Evolutionary conservation across 2,329 filamentous ascomycete species (phyloP), one percentile per base, ranked within the genome.

Genomic region (Pyrenochaeta sp.): DNA sequence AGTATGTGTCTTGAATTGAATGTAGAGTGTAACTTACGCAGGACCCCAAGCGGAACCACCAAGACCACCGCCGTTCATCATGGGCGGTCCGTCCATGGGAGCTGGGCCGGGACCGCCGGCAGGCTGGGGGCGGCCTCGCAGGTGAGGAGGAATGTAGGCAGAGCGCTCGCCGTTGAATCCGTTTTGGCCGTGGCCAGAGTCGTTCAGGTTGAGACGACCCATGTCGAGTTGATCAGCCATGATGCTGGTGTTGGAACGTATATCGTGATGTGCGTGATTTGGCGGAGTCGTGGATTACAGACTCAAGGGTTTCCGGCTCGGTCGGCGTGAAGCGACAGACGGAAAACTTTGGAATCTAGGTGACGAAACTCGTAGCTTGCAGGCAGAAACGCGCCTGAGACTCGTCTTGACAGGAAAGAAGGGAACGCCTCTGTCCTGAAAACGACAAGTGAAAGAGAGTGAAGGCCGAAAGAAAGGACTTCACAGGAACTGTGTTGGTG

Each of bases 81-180:
- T 77, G 35, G 58, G 50, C 14, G 53, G 49, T 41, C 63, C 64
- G 48, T 72, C 69, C 60, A 73, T 71, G 45, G 70, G 73, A 57
- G 74, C 71, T 37, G 66, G 64, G 31, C 62, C 69, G 13, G 60
- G 55, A 13, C 48, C 55, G 28, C 51, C 53, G 45, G 66, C 58
- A 26, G 55, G 58, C 35, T 53, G 54, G 44, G 71, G 67, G 45
- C 69, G 67, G 27, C 68, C 68, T 68, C 89, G 86, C 80, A 92
- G 85, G 74, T 94, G 90, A 73, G 89, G 89, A 58, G 89, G 89
- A 59, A 94, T 91, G 80, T 94, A 94, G 44, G 83, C 80, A 69
- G 88, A 88, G 66, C 87, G 86, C 60, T 76, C 80, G 48, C 67
- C 63, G 56, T 78, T 75, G 62, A 74, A 72, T 67, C 71, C 75